phyloP scores from a whole-genome alignment of 1,284 basidiomycete genomes.

The Ceratorhiza oryzae-sativae region DNA sequence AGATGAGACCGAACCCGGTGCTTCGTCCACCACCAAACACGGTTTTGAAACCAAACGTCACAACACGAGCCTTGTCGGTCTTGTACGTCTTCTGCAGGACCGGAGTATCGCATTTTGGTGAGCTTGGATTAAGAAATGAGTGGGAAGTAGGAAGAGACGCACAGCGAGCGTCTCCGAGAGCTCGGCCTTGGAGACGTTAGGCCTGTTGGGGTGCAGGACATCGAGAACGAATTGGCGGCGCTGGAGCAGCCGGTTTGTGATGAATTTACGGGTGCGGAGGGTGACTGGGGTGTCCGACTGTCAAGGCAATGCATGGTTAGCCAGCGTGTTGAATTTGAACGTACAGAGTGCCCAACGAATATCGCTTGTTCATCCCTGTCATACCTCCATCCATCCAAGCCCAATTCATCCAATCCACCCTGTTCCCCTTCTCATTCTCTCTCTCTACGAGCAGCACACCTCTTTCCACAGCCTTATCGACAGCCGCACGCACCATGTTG shows the following conservation, averaged over 20 bases:
- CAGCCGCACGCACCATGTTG: conserved; percentile 42
- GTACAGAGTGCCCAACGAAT: conserved; percentile 10
- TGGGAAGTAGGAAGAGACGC: too few species aligned
- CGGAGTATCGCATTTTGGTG: too few species aligned
- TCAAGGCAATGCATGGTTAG: conserved; percentile 6
- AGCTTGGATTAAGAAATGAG: too few species aligned
- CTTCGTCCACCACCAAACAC: conserved; percentile 98
- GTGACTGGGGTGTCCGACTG: conserved; percentile 87
- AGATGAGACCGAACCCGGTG: conserved; percentile 97
- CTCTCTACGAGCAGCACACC: not conserved
- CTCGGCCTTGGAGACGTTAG: conserved; percentile 94
- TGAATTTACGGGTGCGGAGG: conserved; percentile 98
- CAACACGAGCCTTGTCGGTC: conserved; percentile 68
- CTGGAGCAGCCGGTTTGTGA: conserved; percentile 97
- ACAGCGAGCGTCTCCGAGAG: conserved; percentile 80
- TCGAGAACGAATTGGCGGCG: conserved; percentile 94
- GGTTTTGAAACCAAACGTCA: conserved; percentile 85
- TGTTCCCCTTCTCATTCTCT: not conserved
- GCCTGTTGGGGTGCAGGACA: conserved; percentile 93
- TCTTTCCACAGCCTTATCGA: not conserved
- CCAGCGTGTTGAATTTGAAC: not conserved
- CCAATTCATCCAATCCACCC: conserved; percentile 31
- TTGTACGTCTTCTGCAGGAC: conserved; percentile 64
- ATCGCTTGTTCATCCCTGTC: conserved; percentile 28
- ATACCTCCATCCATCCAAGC: too few species aligned